These are phyloP conservation scores for Septoria linicola DNA, from an alignment of 2,329 filamentous ascomycete genomes.

Conservation along the genomic window DNA sequence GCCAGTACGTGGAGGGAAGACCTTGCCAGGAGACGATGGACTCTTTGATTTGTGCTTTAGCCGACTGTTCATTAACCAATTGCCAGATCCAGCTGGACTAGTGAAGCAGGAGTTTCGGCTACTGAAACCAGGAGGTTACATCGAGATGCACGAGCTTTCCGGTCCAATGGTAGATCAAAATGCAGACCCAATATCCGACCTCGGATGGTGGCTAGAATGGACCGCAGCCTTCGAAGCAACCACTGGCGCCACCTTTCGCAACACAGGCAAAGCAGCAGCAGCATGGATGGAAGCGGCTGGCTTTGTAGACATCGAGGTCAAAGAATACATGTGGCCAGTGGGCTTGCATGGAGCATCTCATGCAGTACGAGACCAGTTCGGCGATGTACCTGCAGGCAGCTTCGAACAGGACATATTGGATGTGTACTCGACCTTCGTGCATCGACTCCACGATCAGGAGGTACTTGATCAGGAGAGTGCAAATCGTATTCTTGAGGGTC, in stretches of 20 bases:
- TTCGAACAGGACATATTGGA: not conserved
- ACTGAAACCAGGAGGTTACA: conserved; percentile 24
- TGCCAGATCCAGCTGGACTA: conserved; percentile 22
- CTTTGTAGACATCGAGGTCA: conserved; percentile 22
- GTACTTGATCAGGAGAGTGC: not conserved
- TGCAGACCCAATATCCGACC: conserved; percentile 7
- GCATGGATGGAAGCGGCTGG: conserved; percentile 24
- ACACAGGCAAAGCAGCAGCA: conserved; percentile 8
- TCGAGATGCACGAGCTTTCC: conserved; percentile 25
- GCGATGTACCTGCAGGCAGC: not conserved
- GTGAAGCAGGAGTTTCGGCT: conserved; percentile 13
- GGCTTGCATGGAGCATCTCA: conserved; percentile 5
- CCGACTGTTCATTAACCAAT: conserved; percentile 20
- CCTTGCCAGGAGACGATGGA: not conserved
- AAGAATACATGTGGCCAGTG: conserved; percentile 21
- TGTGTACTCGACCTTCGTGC: not conserved
- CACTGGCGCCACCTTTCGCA: conserved; percentile 13
- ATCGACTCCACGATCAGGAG: not conserved
- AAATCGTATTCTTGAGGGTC: not conserved
- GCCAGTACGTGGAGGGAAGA: not conserved
- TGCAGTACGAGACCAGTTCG: not conserved
- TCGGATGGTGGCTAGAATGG: not conserved
- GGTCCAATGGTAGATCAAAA: conserved; percentile 1
- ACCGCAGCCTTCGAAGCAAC: conserved; percentile 3
- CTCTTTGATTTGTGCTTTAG: conserved; percentile 26